phyloP scores from a whole-genome alignment of 2,329 filamentous ascomycete genomes.

The Exutisphaerella laricina region DNA sequence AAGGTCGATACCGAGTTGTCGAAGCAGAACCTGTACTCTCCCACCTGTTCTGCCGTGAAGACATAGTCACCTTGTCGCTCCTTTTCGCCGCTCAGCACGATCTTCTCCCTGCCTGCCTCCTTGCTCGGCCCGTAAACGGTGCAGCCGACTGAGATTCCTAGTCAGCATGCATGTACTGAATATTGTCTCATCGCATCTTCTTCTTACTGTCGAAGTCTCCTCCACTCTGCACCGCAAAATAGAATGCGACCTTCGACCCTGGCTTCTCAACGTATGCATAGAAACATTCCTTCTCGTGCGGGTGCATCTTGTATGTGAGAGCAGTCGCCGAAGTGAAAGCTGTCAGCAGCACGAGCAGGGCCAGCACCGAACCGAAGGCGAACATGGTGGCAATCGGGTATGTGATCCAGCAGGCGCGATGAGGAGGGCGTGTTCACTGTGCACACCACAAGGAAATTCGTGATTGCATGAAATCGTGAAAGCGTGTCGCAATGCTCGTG shows the following conservation, averaged over 20 bases:
- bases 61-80: slow-evolving; percentile 96
- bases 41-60: slow-evolving; percentile 80
- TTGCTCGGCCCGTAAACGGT: slow-evolving; percentile 69
- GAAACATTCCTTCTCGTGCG: slow-evolving; percentile 96
- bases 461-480: slow-evolving; percentile 1
- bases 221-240: slow-evolving; percentile 99
- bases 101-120: slow-evolving; percentile 50
- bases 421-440: background rate
- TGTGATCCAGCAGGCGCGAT: background rate
- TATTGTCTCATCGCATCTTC: too few species aligned
- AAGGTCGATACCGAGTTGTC: slow-evolving; percentile 98
- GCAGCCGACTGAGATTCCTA: slow-evolving; percentile 63
- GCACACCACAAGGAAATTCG: slow-evolving; percentile 1
- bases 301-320: slow-evolving; percentile 83
- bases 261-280: slow-evolving; percentile 71
- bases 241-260: slow-evolving; percentile 90
- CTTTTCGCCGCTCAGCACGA: slow-evolving; percentile 80
- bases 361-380: slow-evolving; percentile 23
- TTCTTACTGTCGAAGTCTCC: slow-evolving; percentile 73
- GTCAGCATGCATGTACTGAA: slow-evolving; percentile 13
- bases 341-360: slow-evolving; percentile 57
- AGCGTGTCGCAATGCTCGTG: too few species aligned
- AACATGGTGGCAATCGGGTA: slow-evolving; percentile 20
- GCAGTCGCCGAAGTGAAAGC: slow-evolving; percentile 77
- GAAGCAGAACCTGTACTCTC: slow-evolving; percentile 97